A percentile compares a stretch with the other conserved stretches of the same genome.
Evolutionary conservation across 140 eudicot species (phyloP).

Genomic region (Ambrosia hybrid): DNA sequence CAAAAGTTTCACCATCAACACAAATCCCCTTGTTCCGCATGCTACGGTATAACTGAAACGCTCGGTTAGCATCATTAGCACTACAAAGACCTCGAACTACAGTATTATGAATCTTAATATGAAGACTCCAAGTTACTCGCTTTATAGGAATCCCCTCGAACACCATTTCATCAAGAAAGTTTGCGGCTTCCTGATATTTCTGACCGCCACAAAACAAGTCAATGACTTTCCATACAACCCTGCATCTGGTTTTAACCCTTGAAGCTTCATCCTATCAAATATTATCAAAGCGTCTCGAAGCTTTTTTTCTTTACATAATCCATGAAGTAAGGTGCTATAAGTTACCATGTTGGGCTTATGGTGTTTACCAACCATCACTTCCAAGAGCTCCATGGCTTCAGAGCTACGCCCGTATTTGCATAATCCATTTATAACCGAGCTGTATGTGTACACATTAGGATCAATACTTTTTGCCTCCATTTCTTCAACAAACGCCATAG

Average conservation of each 20-base stretch:
- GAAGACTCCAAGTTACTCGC: constrained; percentile 73
- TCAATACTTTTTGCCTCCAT: constrained; percentile 56
- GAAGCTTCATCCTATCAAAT: constrained; percentile 88
- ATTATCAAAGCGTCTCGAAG: constrained; percentile 57
- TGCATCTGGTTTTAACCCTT: constrained; percentile 53
- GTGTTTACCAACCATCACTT: constrained; percentile 48
- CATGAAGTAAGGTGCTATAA: constrained; percentile 76
- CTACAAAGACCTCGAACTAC: constrained; percentile 70
- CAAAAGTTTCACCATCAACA: constrained; percentile 59
- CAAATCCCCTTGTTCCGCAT: constrained; percentile 69
- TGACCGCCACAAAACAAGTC: constrained; percentile 45
- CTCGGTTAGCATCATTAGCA: constrained; percentile 44
- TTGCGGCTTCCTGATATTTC: constrained; percentile 75
- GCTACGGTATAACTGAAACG: constrained; percentile 60
- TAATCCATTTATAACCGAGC: constrained; percentile 68
- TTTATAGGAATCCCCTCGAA: constrained; percentile 60
- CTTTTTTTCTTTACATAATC: constrained; percentile 68
- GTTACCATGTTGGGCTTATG: constrained; percentile 71
- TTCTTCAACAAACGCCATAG: constrained; percentile 58
- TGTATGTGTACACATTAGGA: constrained; percentile 82
- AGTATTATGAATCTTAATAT: constrained; percentile 58
- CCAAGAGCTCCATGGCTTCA: constrained; percentile 64
- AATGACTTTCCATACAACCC: constrained; percentile 76
- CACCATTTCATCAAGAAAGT: constrained; percentile 85
- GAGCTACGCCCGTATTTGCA: constrained; percentile 50